Conservation (phyloP, 169 alveolate genomes). For the Plasmodium billcollinsi region DNA sequence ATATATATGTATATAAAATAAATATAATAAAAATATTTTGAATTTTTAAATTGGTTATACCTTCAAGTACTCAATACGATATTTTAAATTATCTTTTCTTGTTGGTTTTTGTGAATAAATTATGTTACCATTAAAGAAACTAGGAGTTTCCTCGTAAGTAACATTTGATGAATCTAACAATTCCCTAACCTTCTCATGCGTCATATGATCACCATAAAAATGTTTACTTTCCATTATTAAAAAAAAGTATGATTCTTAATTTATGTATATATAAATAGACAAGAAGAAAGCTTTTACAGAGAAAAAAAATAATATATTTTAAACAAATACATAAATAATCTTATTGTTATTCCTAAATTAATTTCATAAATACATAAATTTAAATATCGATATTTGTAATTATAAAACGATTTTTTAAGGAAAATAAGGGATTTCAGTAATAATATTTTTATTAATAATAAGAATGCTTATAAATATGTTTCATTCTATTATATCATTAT, state of each 20-base stretch:
- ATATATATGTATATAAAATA: not conserved
- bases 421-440: no score
- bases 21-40: not conserved
- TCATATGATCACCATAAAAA: slow-evolving; percentile 15
- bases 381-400: no score
- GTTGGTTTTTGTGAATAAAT: slow-evolving; percentile 24
- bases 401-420: no score
- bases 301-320: no score
- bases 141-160: slow-evolving; percentile 23
- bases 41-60: slow-evolving; percentile 3
- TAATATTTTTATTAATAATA: no score
- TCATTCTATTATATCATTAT: no score
- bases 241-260: no score
- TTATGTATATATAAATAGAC: slow-evolving; percentile 5
- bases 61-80: slow-evolving; percentile 59
- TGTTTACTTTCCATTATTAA: slow-evolving; percentile 39
- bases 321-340: no score
- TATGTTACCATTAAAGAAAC: slow-evolving; percentile 4
- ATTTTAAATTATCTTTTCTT: slow-evolving; percentile 16
- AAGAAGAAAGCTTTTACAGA: slow-evolving; percentile 7
- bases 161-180: slow-evolving; percentile 54
- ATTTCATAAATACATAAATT: no score
- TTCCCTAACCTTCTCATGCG: slow-evolving; percentile 20
- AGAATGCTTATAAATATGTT: no score
- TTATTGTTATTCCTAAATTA: no score